These are phyloP conservation scores for Apiosordaria backusii DNA, from an alignment of 495 filamentous ascomycete genomes.

Conservation along the genomic window DNA sequence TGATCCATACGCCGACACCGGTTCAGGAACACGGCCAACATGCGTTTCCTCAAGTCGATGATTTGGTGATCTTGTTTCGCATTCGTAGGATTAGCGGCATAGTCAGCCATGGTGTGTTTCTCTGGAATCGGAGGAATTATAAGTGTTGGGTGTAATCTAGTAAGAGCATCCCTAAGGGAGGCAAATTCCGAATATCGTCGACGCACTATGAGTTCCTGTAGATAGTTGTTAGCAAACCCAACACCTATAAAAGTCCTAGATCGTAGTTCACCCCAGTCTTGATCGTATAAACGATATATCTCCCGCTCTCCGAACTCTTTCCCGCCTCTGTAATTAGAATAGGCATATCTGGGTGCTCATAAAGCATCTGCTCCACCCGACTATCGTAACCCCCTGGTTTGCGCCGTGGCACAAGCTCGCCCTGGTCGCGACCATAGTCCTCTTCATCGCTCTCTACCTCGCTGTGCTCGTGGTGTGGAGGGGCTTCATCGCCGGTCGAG, in stretches of 20 bases:
- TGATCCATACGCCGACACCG: constrained; percentile 90
- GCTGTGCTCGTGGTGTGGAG: constrained; percentile 26
- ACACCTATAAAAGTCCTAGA: not conserved
- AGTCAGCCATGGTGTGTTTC: constrained; percentile 98
- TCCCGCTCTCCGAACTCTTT: constrained; percentile 85
- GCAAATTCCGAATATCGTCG: constrained; percentile 95
- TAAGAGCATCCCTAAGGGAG: constrained; percentile 83
- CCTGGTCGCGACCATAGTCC: constrained; percentile 55
- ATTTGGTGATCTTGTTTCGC: constrained; percentile 96
- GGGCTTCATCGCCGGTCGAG: constrained; percentile 41
- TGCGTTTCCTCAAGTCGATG: constrained; percentile 92
- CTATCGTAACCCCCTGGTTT: constrained; percentile 89
- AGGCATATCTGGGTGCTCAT: constrained; percentile 84
- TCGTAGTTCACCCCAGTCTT: constrained; percentile 71
- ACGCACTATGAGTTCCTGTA: constrained; percentile 88
- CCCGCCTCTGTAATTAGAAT: constrained; percentile 91
- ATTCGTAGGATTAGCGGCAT: constrained; percentile 94
- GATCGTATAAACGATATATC: constrained; percentile 95
- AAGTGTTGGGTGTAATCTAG: constrained; percentile 86
- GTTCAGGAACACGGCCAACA: constrained; percentile 93
- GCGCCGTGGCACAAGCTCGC: constrained; percentile 49
- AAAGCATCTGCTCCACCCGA: constrained; percentile 91
- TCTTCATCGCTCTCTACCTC: constrained; percentile 40
- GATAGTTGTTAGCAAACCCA: constrained; percentile 20
- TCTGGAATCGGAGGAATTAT: constrained; percentile 96